Evolutionary conservation across 495 filamentous ascomycete species (phyloP), one percentile per base, ranked within the genome.

Genomic region (Elaphomyces granulatus): DNA sequence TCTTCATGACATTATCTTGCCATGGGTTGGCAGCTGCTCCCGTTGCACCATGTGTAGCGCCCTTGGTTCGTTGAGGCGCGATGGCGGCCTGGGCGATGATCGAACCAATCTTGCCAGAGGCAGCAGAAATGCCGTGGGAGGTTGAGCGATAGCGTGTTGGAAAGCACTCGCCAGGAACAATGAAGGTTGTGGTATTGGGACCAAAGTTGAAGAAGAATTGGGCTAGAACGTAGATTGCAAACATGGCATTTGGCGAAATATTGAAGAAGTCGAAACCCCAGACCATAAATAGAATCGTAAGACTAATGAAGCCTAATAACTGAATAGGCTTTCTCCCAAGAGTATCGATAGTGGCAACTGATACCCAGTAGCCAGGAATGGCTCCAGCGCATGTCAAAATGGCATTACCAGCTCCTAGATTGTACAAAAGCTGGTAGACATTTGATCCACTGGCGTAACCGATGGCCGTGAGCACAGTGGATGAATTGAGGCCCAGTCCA

Each of bases 171-270:
- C 84, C 86, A 8, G 87, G 86, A 1, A 93, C 78, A 49, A 93
- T 80, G 64, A 93, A 93, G 21, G 85, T 93, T 15, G 83, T 93
- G 1, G 82, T 68, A 58, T 93, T 93, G 39, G 87, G 87, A 1
- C 85, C 65, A 42, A 74, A 87, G 62, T 88, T 87, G 71, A 88
- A 88, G 65, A 84, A 87, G 64, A 84, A 83, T 46, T 88, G 80
- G 14, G 78, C 76, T 2, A 90, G 60, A 15, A 88, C 70, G 52
- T 88, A 90, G 41, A 85, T 68, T 14, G 66, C 78, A 15, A 87
- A 66, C 8, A 87, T 64, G 36, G 63, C 63, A 44, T 61, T 52
- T 33, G 63, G 18, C 49, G 69, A 36, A 44, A 66, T 32, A 37
- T 55, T 46, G 46, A 73, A 53, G 63, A 58, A 50, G 47, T 78